Conservation (phyloP, 192 early-diverging fungal species). For the Coemansia sp. region DNA sequence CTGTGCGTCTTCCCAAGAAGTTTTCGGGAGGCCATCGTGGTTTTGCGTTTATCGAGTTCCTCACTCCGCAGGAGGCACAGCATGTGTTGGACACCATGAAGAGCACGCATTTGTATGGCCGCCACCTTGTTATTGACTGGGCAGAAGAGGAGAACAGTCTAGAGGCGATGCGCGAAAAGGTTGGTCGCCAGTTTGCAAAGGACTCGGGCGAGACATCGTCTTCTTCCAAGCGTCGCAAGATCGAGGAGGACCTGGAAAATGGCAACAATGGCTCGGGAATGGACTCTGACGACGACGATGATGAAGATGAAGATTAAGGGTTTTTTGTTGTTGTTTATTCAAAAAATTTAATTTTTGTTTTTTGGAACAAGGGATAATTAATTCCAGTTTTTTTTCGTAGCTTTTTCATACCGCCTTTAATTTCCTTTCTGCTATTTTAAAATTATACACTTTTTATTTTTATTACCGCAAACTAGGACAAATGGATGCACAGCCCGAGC, state of each 20-base stretch:
- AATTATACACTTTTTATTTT: constrained; percentile 6
- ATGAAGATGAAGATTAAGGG: constrained; percentile 2
- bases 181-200: constrained; percentile 71
- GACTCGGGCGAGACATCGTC: constrained; percentile 57
- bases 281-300: constrained; percentile 17
- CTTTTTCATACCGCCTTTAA: too few relatives aligned
- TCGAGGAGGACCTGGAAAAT: constrained; percentile 54
- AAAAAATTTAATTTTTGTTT: constrained; percentile 6
- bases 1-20: constrained; percentile 92
- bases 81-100: constrained; percentile 81
- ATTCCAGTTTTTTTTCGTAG: too few relatives aligned
- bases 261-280: constrained; percentile 24
- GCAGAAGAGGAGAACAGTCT: constrained; percentile 73
- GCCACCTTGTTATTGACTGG: constrained; percentile 95
- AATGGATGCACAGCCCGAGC: constrained; percentile 29
- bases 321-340: constrained; percentile 9
- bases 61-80: constrained; percentile 93
- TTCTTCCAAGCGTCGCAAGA: constrained; percentile 59
- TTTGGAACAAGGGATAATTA: too few relatives aligned
- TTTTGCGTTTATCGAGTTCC: constrained; percentile 97
- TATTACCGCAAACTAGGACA: background rate
- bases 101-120: constrained; percentile 94
- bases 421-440: constrained; percentile 5
- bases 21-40: constrained; percentile 91
- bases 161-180: constrained; percentile 82